Percentiles rank a stretch among this genome's conserved stretches.
These are phyloP conservation scores for Tolypocladium tropicale DNA, from an alignment of 2,329 filamentous ascomycete genomes.

Conservation along the genomic window DNA sequence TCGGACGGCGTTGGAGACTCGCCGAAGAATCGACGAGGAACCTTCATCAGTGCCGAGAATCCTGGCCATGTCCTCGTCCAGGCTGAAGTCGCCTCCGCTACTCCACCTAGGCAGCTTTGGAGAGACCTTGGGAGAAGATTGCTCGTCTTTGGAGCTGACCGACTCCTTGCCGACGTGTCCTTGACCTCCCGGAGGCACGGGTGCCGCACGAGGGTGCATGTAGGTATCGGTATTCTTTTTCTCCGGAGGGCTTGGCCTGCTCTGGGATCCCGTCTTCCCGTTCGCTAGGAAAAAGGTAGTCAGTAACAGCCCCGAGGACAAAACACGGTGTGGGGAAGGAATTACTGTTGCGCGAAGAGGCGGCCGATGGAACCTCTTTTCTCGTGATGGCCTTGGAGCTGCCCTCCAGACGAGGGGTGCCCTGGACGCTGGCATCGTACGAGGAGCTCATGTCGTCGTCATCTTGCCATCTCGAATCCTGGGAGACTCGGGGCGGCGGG, in stretches of 20 bases:
- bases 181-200: constrained; percentile 33
- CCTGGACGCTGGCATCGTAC: constrained; percentile 28
- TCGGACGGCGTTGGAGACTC: constrained; percentile 87
- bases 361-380: constrained; percentile 48
- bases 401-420: constrained; percentile 27
- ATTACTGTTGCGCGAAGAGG: constrained; percentile 32
- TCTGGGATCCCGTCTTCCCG: constrained; percentile 13
- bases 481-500: constrained; percentile 39
- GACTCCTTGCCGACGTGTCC: constrained; percentile 36
- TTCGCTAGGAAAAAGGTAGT: constrained; percentile 10
- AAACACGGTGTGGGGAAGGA: neutral
- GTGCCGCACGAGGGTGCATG: constrained; percentile 47
- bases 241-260: constrained; percentile 12
- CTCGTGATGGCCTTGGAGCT: constrained; percentile 43
- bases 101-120: constrained; percentile 66
- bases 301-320: constrained; percentile 7
- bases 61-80: constrained; percentile 92
- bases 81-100: constrained; percentile 74
- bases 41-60: constrained; percentile 72
- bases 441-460: constrained; percentile 37
- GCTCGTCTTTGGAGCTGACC: constrained; percentile 28
- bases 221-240: constrained; percentile 37
- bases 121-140: constrained; percentile 40
- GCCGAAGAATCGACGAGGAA: constrained; percentile 70
- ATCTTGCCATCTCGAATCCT: constrained; percentile 48